Base-by-base conservation (phyloP, 495 filamentous ascomycete species). In the Copromyces sp. region DNA sequence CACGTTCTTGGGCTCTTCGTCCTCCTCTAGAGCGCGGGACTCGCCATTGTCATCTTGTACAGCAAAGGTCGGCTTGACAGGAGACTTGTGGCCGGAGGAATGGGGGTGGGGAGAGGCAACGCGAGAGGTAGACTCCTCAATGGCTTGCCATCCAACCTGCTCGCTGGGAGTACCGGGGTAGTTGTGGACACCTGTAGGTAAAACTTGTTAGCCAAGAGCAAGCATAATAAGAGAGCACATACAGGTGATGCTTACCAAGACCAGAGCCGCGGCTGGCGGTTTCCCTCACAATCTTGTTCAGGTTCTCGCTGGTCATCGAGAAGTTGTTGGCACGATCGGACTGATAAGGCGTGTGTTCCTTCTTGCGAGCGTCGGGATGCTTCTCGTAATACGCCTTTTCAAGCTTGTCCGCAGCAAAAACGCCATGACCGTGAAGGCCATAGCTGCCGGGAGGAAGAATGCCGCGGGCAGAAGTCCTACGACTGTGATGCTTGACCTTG, bases 341-440 rank as follows among this genome's bases (percentile, higher is more conserved):
- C 42, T 85, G 83, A 45, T 82, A 81, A 11, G 78, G 77, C 38
- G 81, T 79, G 39, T 81, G 80, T 78, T 93, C 92, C 83, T 95
- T 94, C 79, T 89, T 89, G 29, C 87, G 85, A 32, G 90, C 84
- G 70, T 97, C 93, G 2, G 94, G 94, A 78, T 97, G 94, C 80
- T 94, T 97, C 71, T 92, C 89, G 74, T 93, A 94, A 88, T 95
- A 98, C 0, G 91, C 90, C 81, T 92, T 91, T 77, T 97, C 91
- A 39, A 96, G 91, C 80, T 90, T 89, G 81, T 97, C 89, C 44
- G 85, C 83, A 29, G 88, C 86, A 29, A 88, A 84, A 16, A 86
- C 79, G 61, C 94, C 93, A 77, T 97, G 94, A 20, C 93, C 93
- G 79, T 96, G 93, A 68, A 97, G 84, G 68, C 94, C 93, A 76